Base-by-base conservation (phyloP, 2,329 filamentous ascomycete genomes). In the Colletotrichum cereale region DNA sequence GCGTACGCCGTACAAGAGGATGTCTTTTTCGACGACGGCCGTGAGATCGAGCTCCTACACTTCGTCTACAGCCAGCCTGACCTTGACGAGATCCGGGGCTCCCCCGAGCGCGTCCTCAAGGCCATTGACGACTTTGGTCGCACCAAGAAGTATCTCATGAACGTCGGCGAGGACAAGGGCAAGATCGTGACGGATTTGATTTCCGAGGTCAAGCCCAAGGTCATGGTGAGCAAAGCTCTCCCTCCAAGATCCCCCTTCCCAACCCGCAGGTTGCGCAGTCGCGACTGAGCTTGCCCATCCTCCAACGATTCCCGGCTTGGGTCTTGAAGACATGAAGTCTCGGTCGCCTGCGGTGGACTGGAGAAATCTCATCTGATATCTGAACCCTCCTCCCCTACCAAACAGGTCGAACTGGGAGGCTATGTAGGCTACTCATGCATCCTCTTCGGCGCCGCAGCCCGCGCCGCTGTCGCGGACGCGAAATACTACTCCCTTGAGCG, bases 401-500 rank as follows among this genome's bases (percentile, higher is more conserved):
- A 5, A 5, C 8, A 82, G 80, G 86, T 96, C 57, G 93, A 97
- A 78, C 86, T 96, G 0, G 93, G 94, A 57, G 92, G 92, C 60
- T 96, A 96, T 80, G 87, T 95, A 26, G 93, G 93, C 52, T 96
- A 96, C 83, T 96, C 93, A 0, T 91, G 91, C 71, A 90, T 96
- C 71, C 85, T 94, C 1, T 96, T 95, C 77, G 92, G 89, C 55
- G 86, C 89, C 44, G 90, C 91, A 0, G 83, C 93, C 21, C 87
- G 88, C 69, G 85, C 86, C 61, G 87, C 86, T 3, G 53, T 40
- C 36, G 44, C 66, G 44, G 92, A 91, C 14, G 92, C 92, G 3
- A 85, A 86, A 74, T 95, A 94, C 81, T 91, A 88, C 79, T 93
- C 90, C 75, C 83, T 96, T 6, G 94, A 96, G 78, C 84, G 89